These are phyloP conservation scores for Pseudozyma sp. DNA, from an alignment of 1,284 basidiomycete genomes.

Conservation along the genomic window DNA sequence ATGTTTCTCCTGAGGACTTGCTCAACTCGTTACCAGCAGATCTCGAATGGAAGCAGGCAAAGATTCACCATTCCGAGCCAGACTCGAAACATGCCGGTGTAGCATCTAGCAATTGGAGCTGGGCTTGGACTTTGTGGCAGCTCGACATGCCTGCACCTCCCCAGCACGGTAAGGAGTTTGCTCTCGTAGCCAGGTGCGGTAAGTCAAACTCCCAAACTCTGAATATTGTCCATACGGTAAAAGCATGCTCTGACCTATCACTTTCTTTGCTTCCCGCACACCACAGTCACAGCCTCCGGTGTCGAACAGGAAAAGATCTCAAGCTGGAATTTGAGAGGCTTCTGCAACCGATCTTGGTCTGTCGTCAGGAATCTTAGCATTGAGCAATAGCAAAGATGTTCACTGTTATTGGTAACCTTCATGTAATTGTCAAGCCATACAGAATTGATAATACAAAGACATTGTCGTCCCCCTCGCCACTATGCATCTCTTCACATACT, in stretches of 20 bases:
- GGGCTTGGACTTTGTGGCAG: constrained; percentile 55
- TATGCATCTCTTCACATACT: not conserved
- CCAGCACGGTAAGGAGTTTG: constrained; percentile 4
- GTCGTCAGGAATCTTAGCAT: constrained; percentile 39
- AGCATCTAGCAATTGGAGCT: constrained; percentile 26
- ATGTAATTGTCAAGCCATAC: not conserved
- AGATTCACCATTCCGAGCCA: constrained; percentile 1
- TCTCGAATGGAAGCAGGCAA: constrained; percentile 27
- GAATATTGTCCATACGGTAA: too few species aligned
- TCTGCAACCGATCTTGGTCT: constrained; percentile 52
- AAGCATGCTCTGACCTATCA: not conserved
- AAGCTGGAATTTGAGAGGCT: constrained; percentile 53
- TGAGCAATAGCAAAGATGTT: not conserved
- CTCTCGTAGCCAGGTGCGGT: constrained; percentile 42
- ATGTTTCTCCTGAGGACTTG: constrained; percentile 13
- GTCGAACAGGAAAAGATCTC: constrained; percentile 45
- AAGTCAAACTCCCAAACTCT: constrained; percentile 7
- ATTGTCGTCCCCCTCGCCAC: too few species aligned
- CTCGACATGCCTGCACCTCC: constrained; percentile 12
- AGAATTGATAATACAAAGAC: not conserved
- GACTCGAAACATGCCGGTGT: not conserved
- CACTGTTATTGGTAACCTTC: constrained; percentile 2
- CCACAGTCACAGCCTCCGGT: constrained; percentile 41
- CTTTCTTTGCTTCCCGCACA: not conserved
- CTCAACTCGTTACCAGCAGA: constrained; percentile 20